phyloP scores from a whole-genome alignment of 2,329 filamentous ascomycete genomes.

The Neophaeococcomyces aloes region DNA sequence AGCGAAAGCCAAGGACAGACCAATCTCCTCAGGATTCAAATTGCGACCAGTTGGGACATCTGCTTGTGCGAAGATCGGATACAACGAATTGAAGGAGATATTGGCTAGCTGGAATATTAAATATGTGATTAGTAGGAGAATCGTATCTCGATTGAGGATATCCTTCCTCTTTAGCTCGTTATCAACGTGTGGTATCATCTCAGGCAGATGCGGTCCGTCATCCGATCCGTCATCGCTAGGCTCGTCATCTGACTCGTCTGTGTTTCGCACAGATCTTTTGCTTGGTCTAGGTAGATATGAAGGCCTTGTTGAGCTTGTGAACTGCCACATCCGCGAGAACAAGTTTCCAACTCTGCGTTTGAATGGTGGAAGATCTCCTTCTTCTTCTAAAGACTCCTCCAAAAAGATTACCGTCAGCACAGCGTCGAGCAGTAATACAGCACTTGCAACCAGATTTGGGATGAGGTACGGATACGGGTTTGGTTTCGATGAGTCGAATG shows the following conservation, averaged over 20 bases:
- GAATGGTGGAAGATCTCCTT: conserved; percentile 50
- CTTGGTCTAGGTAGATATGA: conserved; percentile 43
- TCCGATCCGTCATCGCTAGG: conserved; percentile 35
- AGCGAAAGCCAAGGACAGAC: conserved; percentile 72
- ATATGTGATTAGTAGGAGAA: conserved; percentile 74
- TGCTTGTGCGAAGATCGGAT: conserved; percentile 80
- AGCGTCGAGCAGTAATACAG: conserved; percentile 61
- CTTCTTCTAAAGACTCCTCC: conserved; percentile 71
- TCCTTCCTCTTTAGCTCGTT: conserved; percentile 44
- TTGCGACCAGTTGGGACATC: conserved; percentile 64
- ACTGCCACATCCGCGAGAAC: conserved; percentile 62
- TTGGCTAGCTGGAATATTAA: conserved; percentile 90
- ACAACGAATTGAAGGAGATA: conserved; percentile 89
- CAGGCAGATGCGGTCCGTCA: conserved; percentile 29
- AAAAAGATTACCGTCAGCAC: conserved; percentile 67
- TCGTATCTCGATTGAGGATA: conserved; percentile 67
- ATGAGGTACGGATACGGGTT: conserved; percentile 69
- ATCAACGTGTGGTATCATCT: conserved; percentile 30
- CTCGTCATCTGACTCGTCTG: conserved; percentile 16
- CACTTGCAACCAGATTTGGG: conserved; percentile 71
- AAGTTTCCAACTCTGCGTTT: conserved; percentile 48
- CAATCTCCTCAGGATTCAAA: conserved; percentile 69
- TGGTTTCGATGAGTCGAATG: conserved; percentile 40
- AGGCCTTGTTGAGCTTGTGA: conserved; percentile 48
- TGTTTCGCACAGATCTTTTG: conserved; percentile 9